A percentile compares a stretch with the other conserved stretches of the same genome.
Conservation (phyloP, 2,329 filamentous ascomycete genomes). For the Nannizziopsis arthrosporioides region DNA sequence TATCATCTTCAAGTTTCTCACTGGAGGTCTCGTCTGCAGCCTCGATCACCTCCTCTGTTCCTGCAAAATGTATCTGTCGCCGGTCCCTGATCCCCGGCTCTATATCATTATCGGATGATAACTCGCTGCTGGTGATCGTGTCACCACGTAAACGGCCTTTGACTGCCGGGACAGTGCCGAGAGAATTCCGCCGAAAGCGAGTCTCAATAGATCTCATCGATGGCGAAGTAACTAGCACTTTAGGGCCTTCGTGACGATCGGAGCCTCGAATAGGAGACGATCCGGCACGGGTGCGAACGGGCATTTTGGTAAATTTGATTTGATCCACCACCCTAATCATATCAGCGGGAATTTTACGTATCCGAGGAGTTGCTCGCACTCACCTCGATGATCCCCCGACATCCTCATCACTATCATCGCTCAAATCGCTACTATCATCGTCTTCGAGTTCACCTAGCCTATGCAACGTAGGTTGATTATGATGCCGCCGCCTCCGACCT, state of each 20-base stretch:
- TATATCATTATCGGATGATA: constrained; percentile 54
- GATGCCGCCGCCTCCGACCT: constrained; percentile 9
- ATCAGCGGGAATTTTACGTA: neutral
- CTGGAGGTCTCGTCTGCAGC: constrained; percentile 15
- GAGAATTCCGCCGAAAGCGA: constrained; percentile 43
- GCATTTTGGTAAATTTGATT: constrained; percentile 95
- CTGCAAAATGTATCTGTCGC: constrained; percentile 41
- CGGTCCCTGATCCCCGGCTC: constrained; percentile 44
- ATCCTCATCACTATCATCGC: constrained; percentile 55
- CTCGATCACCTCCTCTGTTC: constrained; percentile 27
- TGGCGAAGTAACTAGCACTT: constrained; percentile 46
- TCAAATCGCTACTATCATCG: constrained; percentile 55
- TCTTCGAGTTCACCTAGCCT: constrained; percentile 41
- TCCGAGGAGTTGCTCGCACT: constrained; percentile 19
- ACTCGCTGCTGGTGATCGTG: constrained; percentile 54
- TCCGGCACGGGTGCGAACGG: constrained; percentile 69
- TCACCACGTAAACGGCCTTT: constrained; percentile 47
- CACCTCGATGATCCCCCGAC: constrained; percentile 35
- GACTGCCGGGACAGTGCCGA: constrained; percentile 44
- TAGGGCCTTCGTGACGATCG: constrained; percentile 34
- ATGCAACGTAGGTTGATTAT: constrained; percentile 18
- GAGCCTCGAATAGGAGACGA: constrained; percentile 66
- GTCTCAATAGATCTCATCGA: constrained; percentile 38
- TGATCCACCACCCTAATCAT: constrained; percentile 58
- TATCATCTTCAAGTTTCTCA: constrained; percentile 20